Evolutionary conservation across 345 rosid genomes (phyloP).

Genomic region (Aegle marmelos): DNA sequence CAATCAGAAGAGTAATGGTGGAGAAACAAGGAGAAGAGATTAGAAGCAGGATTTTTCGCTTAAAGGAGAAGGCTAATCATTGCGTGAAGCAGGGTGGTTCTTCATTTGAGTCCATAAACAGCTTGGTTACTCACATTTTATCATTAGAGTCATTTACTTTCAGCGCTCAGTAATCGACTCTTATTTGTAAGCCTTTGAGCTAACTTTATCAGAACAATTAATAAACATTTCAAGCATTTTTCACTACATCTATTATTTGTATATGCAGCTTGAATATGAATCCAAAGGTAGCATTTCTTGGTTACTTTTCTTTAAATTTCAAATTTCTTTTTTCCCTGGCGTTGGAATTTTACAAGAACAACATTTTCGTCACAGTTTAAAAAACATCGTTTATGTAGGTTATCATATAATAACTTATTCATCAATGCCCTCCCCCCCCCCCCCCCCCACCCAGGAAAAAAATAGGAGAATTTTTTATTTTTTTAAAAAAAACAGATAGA

Average conservation of each 20-base stretch:
- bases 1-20: slow-evolving; percentile 15
- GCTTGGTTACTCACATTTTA: slow-evolving; percentile 24
- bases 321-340: not conserved
- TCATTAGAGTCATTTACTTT: slow-evolving; percentile 12
- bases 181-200: not conserved
- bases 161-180: not conserved
- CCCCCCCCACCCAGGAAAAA: no score
- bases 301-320: not conserved
- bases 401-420: not conserved
- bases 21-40: slow-evolving; percentile 31
- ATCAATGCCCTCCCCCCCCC: not conserved
- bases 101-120: slow-evolving; percentile 14
- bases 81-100: slow-evolving; percentile 22
- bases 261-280: not conserved
- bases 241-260: not conserved
- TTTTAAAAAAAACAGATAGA: no score
- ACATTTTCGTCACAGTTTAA: not conserved
- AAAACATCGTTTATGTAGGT: not conserved
- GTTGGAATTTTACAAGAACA: not conserved
- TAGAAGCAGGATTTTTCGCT: slow-evolving; percentile 11
- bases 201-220: not conserved
- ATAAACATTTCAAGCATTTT: not conserved
- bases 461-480: no score
- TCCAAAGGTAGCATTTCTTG: not conserved
- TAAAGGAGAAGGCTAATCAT: slow-evolving; percentile 19